These are phyloP conservation scores for Pelargonium australe DNA, from an alignment of 441 rosid species.

Conservation along the genomic window DNA sequence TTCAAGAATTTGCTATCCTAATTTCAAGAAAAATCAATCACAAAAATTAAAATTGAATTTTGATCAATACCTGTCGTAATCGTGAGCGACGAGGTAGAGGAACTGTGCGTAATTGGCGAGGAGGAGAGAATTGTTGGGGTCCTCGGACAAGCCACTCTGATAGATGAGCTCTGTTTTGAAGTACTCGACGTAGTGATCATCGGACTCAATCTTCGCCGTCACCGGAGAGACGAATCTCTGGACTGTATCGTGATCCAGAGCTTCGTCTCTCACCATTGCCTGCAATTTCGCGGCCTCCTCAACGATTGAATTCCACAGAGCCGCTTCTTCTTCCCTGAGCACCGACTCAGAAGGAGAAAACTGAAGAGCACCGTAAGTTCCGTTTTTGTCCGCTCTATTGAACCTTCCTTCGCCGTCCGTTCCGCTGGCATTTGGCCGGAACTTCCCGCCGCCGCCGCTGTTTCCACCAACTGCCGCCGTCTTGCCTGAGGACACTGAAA, in stretches of 20 bases:
- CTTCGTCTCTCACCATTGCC: slow-evolving; percentile 18
- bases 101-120: slow-evolving; percentile 71
- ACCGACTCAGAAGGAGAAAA: too few relatives aligned
- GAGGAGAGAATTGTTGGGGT: slow-evolving; percentile 54
- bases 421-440: slow-evolving; percentile 14
- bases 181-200: slow-evolving; percentile 36
- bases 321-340: slow-evolving; percentile 29
- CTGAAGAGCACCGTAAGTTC: too few relatives aligned
- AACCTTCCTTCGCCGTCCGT: slow-evolving; percentile 9
- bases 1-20: neutral
- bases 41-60: too few relatives aligned
- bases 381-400: too few relatives aligned
- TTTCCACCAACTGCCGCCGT: slow-evolving; percentile 10
- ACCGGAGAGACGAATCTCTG: slow-evolving; percentile 34
- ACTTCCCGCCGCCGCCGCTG: slow-evolving; percentile 15
- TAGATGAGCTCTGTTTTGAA: slow-evolving; percentile 47
- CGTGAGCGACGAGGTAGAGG: slow-evolving; percentile 46
- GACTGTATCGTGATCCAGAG: slow-evolving; percentile 34
- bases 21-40: too few relatives aligned
- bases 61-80: slow-evolving; percentile 53
- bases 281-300: slow-evolving; percentile 45
- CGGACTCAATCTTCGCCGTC: slow-evolving; percentile 39
- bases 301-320: slow-evolving; percentile 44
- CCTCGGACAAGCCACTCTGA: slow-evolving; percentile 48
- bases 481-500: slow-evolving; percentile 9